Base-by-base conservation (phyloP, 495 filamentous ascomycete genomes). In the Penicillium taxi region DNA sequence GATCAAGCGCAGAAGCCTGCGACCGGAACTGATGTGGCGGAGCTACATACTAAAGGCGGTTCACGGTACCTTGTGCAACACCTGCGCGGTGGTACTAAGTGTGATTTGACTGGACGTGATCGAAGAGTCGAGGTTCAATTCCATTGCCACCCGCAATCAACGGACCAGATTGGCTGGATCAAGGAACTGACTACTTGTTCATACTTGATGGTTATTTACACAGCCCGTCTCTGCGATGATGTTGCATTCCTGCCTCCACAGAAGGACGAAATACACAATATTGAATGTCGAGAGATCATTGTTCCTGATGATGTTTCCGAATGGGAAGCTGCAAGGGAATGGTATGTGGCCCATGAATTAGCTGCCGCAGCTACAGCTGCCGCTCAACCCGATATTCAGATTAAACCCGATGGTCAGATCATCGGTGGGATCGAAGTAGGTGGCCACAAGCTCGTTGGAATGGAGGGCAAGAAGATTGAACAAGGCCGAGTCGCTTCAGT, bases 141-240 rank as follows among this genome's bases (percentile, higher is more conserved):
- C 56, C 91, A 98, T 61, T 98, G 91, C 66, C 79, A 85, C 47
- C 84, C 89, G 1, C 79, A 84, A 44, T 77, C 72, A 5, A 65
- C 73, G 13, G 90, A 96, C 58, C 80, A 82, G 6, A 96, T 96
- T 44, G 83, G 80, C 29, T 88, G 84, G 75, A 93, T 98, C 64
- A 98, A 98, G 53, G 91, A 98, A 55, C 72, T 94, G 4, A 81
- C 81, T 6, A 96, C 87, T 6, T 98, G 91, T 63, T 81, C 85
- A 15, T 98, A 98, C 46, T 64, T 96, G 26, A 94, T 98, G 86
- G 77, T 94, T 1, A 78, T 98, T 34, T 83, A 96, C 54, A 98
- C 91, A 0, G 86, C 91, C 2, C 77, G 90, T 1, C 77, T 98
- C 28, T 98, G 91, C 59, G 81, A 84, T 53, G 91, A 98, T 45